phyloP scores from a whole-genome alignment of 768 basidiomycete genomes.

The Guyanaporus albipodus region DNA sequence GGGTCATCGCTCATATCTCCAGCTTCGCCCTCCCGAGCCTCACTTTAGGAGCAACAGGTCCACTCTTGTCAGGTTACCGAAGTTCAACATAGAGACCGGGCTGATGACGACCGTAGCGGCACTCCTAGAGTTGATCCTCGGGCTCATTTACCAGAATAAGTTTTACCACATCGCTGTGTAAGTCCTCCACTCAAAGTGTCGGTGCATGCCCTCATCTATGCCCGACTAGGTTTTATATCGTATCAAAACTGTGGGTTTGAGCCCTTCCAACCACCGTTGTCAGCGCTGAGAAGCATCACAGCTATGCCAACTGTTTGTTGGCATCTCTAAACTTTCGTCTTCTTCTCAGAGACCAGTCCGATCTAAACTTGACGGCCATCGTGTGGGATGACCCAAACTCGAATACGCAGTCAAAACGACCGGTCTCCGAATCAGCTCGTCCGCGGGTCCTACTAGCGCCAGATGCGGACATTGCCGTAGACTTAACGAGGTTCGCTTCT shows the following conservation, averaged over 20 bases:
- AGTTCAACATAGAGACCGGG: slow-evolving; percentile 22
- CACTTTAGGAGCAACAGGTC: slow-evolving; percentile 1
- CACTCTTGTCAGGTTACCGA: slow-evolving; percentile 10
- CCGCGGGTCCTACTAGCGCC: not conserved
- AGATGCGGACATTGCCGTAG: not conserved
- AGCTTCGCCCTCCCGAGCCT: slow-evolving; percentile 16
- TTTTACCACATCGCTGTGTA: slow-evolving; percentile 19
- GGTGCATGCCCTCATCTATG: not conserved
- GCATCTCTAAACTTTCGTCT: slow-evolving; percentile 15
- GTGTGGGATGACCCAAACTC: slow-evolving; percentile 2
- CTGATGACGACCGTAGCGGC: slow-evolving; percentile 18
- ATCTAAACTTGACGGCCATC: slow-evolving; percentile 1
- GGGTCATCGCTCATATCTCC: not conserved
- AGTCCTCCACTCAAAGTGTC: not conserved
- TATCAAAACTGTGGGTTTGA: slow-evolving; percentile 14
- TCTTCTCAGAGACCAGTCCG: slow-evolving; percentile 1
- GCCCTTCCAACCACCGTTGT: not conserved
- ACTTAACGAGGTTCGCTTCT: not conserved
- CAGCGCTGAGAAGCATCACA: not conserved
- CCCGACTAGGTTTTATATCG: slow-evolving; percentile 5
- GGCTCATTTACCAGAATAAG: not conserved
- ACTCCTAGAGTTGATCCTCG: slow-evolving; percentile 16
- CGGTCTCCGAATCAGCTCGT: not conserved
- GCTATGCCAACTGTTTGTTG: slow-evolving; percentile 18
- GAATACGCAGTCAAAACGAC: not conserved